Percentiles rank a stretch among this genome's conserved stretches.
These are phyloP conservation scores for Cucurbita maxima DNA, from an alignment of 306 rosid species.

Conservation along the genomic window DNA sequence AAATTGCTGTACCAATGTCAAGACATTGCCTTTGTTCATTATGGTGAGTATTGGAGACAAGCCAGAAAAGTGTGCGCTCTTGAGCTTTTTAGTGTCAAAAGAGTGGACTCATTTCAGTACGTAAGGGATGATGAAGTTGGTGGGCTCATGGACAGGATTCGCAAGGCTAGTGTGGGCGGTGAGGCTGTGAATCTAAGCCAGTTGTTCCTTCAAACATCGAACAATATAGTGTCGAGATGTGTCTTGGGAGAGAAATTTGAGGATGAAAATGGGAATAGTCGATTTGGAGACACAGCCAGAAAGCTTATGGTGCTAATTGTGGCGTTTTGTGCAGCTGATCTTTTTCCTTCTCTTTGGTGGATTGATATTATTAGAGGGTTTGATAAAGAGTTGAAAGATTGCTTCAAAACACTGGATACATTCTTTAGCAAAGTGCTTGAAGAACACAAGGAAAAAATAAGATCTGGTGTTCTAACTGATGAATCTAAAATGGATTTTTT, in stretches of 20 bases:
- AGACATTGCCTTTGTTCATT: slow-evolving; percentile 12
- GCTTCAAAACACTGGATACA: slow-evolving; percentile 4
- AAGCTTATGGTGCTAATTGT: neutral
- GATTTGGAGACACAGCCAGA: neutral
- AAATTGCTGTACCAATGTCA: slow-evolving; percentile 10
- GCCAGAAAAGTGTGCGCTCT: neutral
- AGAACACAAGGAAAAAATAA: slow-evolving; percentile 10
- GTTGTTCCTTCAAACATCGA: neutral
- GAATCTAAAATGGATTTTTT: neutral
- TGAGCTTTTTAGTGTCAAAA: neutral
- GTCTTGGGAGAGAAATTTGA: neutral
- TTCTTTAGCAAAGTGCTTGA: slow-evolving; percentile 18
- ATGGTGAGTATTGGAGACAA: slow-evolving; percentile 15
- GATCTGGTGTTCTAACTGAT: neutral
- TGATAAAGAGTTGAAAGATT: neutral
- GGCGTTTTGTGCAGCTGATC: slow-evolving; percentile 20
- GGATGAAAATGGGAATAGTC: neutral
- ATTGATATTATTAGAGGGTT: slow-evolving; percentile 20
- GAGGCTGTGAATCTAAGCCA: neutral
- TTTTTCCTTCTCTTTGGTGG: slow-evolving; percentile 27
- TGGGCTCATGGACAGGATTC: neutral
- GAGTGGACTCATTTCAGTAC: neutral
- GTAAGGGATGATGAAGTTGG: neutral
- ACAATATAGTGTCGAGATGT: neutral
- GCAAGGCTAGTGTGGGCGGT: neutral